Conservation (phyloP, 805 yeast species). For the Candida peoriensis region DNA sequence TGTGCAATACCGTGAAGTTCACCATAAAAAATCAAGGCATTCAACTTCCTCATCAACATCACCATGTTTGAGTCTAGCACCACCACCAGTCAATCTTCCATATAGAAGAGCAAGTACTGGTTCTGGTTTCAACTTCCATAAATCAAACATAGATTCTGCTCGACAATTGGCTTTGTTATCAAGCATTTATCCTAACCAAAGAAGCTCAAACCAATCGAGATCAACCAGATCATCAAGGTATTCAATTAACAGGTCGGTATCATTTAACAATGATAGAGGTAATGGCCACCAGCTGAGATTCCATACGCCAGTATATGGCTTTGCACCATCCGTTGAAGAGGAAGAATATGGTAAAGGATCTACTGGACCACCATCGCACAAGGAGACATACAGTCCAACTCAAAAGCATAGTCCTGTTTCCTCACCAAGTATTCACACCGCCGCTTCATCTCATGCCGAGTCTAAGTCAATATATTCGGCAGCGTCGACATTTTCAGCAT, state of each 20-base stretch:
- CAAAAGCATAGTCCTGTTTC: constrained; percentile 22
- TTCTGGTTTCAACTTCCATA: constrained; percentile 13
- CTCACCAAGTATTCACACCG: constrained; percentile 22
- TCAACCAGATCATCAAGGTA: constrained; percentile 8
- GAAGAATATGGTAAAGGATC: constrained; percentile 1
- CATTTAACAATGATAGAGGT: constrained; percentile 15
- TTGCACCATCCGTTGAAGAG: constrained; percentile 2
- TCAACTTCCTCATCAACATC: constrained; percentile 18
- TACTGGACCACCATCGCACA: neutral
- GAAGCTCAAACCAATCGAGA: constrained; percentile 4
- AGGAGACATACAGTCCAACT: constrained; percentile 5
- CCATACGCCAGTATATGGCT: constrained; percentile 9
- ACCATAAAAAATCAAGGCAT: constrained; percentile 23
- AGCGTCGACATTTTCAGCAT: constrained; percentile 20
- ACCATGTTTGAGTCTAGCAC: constrained; percentile 56
- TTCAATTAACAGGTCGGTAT: constrained; percentile 15
- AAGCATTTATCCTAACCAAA: constrained; percentile 3
- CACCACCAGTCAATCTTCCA: constrained; percentile 72
- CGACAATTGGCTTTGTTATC: constrained; percentile 3
- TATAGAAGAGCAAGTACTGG: constrained; percentile 34
- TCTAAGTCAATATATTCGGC: constrained; percentile 22
- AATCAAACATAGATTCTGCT: neutral
- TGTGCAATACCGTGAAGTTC: constrained; percentile 74
- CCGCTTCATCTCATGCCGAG: constrained; percentile 21
- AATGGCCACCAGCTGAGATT: constrained; percentile 3